Evolutionary conservation across 306 rosid species (phyloP).

Genomic region (Lathyrus sativus): DNA sequence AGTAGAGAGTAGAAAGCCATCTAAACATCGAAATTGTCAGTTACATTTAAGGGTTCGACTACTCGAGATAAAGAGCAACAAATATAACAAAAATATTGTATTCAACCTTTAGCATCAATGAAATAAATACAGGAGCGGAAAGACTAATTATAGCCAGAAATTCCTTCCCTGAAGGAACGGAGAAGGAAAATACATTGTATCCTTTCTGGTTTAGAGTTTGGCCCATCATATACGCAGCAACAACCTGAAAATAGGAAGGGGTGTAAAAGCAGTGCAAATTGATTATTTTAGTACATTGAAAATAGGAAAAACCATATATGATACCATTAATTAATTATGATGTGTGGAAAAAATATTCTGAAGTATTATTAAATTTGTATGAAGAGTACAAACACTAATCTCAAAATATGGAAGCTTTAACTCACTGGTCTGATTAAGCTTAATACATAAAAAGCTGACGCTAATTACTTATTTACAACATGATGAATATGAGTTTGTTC

Average conservation of each 20-base stretch:
- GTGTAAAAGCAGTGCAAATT: constrained; percentile 4
- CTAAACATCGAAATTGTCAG: constrained; percentile 33
- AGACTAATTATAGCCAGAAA: constrained; percentile 49
- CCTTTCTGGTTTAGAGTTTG: constrained; percentile 63
- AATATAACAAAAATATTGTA: constrained; percentile 10
- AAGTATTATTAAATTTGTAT: not conserved
- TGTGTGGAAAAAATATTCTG: not conserved
- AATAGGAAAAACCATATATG: constrained; percentile 8
- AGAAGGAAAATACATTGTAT: constrained; percentile 55
- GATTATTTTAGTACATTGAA: not conserved
- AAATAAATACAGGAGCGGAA: constrained; percentile 74
- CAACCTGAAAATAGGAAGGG: constrained; percentile 47
- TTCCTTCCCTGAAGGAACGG: constrained; percentile 63
- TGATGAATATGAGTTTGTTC: constrained; percentile 19
- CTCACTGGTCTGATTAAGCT: not conserved
- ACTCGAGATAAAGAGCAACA: constrained; percentile 13
- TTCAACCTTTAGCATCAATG: constrained; percentile 69
- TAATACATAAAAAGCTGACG: constrained; percentile 23
- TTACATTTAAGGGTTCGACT: constrained; percentile 24
- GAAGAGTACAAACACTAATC: not conserved
- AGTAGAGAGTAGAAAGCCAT: constrained; percentile 53
- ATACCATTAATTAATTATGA: constrained; percentile 16
- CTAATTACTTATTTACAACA: constrained; percentile 31
- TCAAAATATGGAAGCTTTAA: not conserved
- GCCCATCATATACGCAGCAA: constrained; percentile 75